phyloP scores from a whole-genome alignment of 164 flowering plant species.

The Pachysandra terminalis region DNA sequence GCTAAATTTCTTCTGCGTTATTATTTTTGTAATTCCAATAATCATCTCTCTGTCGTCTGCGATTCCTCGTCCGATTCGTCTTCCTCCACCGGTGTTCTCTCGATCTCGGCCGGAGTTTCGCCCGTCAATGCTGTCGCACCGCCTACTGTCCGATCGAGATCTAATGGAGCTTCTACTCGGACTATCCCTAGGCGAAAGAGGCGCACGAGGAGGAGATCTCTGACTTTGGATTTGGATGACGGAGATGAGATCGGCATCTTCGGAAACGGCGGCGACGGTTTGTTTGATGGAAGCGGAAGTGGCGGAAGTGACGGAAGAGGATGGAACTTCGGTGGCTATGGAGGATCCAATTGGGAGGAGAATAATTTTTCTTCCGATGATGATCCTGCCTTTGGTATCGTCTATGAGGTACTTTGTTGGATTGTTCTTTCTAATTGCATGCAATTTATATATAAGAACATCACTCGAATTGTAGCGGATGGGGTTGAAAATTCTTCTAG shows the following conservation, averaged over 20 bases:
- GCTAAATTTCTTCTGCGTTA: slow-evolving; percentile 21
- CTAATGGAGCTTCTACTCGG: slow-evolving; percentile 28
- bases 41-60: slow-evolving; percentile 10
- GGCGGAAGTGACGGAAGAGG: slow-evolving; percentile 52
- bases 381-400: slow-evolving; percentile 65
- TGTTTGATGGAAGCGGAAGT: slow-evolving; percentile 37
- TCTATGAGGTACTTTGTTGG: slow-evolving; percentile 79
- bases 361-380: slow-evolving; percentile 35
- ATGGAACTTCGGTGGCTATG: slow-evolving; percentile 49
- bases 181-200: slow-evolving; percentile 30
- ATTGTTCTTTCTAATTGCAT: slow-evolving; percentile 76
- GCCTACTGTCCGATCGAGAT: slow-evolving; percentile 35
- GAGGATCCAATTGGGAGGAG: slow-evolving; percentile 51
- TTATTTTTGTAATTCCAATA: slow-evolving; percentile 4
- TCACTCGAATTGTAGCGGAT: slow-evolving; percentile 33
- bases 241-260: slow-evolving; percentile 34
- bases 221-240: slow-evolving; percentile 27
- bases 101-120: slow-evolving; percentile 35
- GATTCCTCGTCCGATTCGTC: slow-evolving; percentile 3
- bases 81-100: slow-evolving; percentile 20
- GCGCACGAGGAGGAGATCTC: slow-evolving; percentile 35
- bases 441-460: slow-evolving; percentile 76
- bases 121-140: slow-evolving; percentile 49
- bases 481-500: slow-evolving; percentile 37
- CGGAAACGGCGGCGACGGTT: slow-evolving; percentile 34